Conservation (phyloP, 495 filamentous ascomycete genomes). For the Rhypophila decipiens region DNA sequence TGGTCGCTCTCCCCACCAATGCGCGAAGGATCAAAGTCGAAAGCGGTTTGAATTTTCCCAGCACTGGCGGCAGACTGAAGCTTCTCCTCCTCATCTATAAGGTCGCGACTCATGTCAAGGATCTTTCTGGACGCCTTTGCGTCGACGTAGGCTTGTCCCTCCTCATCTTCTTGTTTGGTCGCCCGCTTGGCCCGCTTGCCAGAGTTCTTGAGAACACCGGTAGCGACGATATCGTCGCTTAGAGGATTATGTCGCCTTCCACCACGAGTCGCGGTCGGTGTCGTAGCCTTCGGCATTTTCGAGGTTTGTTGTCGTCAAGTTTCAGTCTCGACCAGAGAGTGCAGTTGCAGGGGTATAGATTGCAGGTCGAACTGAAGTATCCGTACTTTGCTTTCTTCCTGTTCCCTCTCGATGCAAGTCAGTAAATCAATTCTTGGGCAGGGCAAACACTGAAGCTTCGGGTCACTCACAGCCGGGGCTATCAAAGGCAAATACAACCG, state of each 20-base stretch:
- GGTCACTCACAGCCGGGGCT: too few species aligned
- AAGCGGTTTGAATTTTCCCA: slow-evolving; percentile 23
- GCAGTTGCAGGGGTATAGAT: too few species aligned
- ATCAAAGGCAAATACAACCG: too few species aligned
- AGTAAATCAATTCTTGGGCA: too few species aligned
- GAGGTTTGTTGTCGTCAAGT: too few species aligned
- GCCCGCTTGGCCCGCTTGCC: slow-evolving; percentile 51
- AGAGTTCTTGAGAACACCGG: slow-evolving; percentile 53
- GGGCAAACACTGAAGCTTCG: too few species aligned
- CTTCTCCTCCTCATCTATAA: slow-evolving; percentile 80
- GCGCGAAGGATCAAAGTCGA: slow-evolving; percentile 38
- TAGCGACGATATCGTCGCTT: slow-evolving; percentile 62
- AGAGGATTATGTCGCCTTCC: slow-evolving; percentile 60
- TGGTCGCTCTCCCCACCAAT: slow-evolving; percentile 23
- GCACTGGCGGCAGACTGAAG: slow-evolving; percentile 15
- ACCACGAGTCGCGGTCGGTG: slow-evolving; percentile 30
- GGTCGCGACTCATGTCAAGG: slow-evolving; percentile 73
- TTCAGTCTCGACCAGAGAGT: too few species aligned
- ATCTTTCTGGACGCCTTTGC: slow-evolving; percentile 83
- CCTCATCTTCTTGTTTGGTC: slow-evolving; percentile 48
- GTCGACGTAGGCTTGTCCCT: slow-evolving; percentile 70
- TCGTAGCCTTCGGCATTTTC: slow-evolving; percentile 48
- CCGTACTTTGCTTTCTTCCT: too few species aligned
- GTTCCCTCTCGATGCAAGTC: too few species aligned
- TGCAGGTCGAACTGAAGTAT: too few species aligned